Conservation (phyloP, 2,329 filamentous ascomycete genomes). For the Penicillium sp. region DNA sequence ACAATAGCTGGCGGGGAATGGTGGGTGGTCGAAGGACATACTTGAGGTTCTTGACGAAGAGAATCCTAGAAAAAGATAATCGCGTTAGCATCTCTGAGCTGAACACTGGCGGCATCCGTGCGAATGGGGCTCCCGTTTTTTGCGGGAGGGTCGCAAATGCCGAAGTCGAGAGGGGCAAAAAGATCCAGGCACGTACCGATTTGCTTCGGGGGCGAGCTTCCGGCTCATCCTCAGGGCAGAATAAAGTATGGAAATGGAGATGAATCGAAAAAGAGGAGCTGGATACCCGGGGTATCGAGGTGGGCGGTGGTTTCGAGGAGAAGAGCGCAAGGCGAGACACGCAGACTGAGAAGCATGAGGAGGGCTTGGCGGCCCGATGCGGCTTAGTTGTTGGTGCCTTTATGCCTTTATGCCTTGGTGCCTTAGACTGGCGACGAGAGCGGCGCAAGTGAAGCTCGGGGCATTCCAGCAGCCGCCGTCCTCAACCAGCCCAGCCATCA, state of each 20-base stretch:
- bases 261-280: conserved; percentile 21
- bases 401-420: too few relatives aligned
- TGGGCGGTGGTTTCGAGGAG: conserved; percentile 21
- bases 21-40: conserved; percentile 49
- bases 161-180: conserved; percentile 32
- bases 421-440: too few relatives aligned
- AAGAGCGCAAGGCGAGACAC: conserved; percentile 28
- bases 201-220: conserved; percentile 99
- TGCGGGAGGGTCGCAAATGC: conserved; percentile 8
- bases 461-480: conserved; percentile 4
- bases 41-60: conserved; percentile 99
- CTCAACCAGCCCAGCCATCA: conserved; percentile 9
- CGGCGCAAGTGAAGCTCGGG: conserved; percentile 24
- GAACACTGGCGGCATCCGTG: conserved; percentile 1
- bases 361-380: conserved; percentile 28
- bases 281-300: conserved; percentile 34
- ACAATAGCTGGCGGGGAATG: conserved; percentile 10
- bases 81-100: conserved; percentile 9
- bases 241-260: conserved; percentile 18
- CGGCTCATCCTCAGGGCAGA: conserved; percentile 46
- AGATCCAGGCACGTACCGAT: conserved; percentile 69
- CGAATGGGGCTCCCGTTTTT: conserved; percentile 18
- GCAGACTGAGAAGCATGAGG: conserved; percentile 32
- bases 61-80: conserved; percentile 67
- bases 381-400: conserved; percentile 14